Evolutionary conservation across 2,329 filamentous ascomycete species (phyloP).

Genomic region (Phialocephala sp.): DNA sequence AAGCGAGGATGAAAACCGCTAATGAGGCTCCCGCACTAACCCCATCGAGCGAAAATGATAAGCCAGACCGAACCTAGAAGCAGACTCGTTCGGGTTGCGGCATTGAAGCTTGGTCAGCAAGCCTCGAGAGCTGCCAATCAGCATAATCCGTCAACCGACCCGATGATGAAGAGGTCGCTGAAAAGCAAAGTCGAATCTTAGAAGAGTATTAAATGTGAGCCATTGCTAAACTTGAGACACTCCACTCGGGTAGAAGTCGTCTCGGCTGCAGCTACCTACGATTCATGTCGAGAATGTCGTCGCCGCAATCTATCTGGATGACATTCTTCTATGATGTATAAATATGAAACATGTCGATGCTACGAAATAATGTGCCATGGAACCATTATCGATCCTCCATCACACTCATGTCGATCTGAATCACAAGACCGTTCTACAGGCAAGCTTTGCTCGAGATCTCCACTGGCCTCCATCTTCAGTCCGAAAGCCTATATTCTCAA

Average conservation of each 20-base stretch:
- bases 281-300: not conserved
- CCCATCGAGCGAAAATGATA: not conserved
- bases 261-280: not conserved
- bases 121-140: too few species aligned
- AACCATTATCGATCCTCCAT: not conserved
- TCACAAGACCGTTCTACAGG: not conserved
- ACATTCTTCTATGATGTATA: not conserved
- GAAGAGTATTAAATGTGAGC: too few species aligned
- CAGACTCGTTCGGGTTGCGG: too few species aligned
- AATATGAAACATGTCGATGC: not conserved
- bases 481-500: not conserved
- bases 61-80: too few species aligned
- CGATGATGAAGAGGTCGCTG: too few species aligned
- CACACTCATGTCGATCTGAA: not conserved
- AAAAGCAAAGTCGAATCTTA: too few species aligned
- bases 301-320: not conserved
- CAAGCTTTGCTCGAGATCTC: not conserved
- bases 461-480: not conserved
- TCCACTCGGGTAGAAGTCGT: not conserved
- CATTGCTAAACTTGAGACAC: too few species aligned
- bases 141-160: too few species aligned
- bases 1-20: too few species aligned
- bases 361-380: not conserved
- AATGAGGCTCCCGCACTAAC: not conserved
- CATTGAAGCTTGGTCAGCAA: too few species aligned